These are phyloP conservation scores for Hypoxylon sp. DNA, from an alignment of 2,329 filamentous ascomycete species.

Conservation along the genomic window DNA sequence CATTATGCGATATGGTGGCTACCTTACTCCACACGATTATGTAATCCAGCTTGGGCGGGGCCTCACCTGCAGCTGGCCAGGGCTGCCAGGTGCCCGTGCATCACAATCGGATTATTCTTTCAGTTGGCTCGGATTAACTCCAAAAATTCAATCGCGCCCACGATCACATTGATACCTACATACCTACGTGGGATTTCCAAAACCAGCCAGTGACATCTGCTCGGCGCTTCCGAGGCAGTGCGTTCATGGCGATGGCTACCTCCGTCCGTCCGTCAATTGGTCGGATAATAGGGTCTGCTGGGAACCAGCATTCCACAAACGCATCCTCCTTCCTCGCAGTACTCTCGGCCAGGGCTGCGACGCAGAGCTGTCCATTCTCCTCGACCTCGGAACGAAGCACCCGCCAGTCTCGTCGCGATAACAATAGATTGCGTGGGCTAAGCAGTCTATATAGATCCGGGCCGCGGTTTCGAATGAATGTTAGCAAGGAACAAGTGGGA, in stretches of 20 bases:
- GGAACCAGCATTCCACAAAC: conserved; percentile 29
- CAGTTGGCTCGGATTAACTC: conserved; percentile 41
- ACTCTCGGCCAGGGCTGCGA: conserved; percentile 27
- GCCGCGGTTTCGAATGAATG: conserved; percentile 77
- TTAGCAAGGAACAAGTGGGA: conserved; percentile 79
- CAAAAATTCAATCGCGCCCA: conserved; percentile 47
- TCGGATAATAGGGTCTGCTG: conserved; percentile 46
- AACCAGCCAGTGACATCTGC: too few relatives aligned
- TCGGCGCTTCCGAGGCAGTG: conserved; percentile 22
- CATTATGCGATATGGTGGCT: too few relatives aligned
- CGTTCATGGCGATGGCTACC: conserved; percentile 50
- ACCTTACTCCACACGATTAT: conserved; percentile 12
- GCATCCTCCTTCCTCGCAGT: conserved; percentile 32
- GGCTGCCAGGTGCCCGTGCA: too few relatives aligned
- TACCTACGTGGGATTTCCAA: not conserved
- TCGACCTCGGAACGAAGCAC: conserved; percentile 49
- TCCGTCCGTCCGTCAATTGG: conserved; percentile 51
- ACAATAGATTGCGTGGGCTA: conserved; percentile 83
- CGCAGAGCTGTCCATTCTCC: conserved; percentile 51
- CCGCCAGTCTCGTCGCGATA: conserved; percentile 69
- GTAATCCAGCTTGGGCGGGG: not conserved
- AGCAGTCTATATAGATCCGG: conserved; percentile 85
- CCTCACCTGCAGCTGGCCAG: too few relatives aligned
- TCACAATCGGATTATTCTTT: conserved; percentile 31
- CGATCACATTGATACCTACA: conserved; percentile 22